Percentiles rank a stretch among this genome's conserved stretches.
Evolutionary conservation across 805 yeast genomes (phyloP).

Genomic region (Monosporozyma solicola): DNA sequence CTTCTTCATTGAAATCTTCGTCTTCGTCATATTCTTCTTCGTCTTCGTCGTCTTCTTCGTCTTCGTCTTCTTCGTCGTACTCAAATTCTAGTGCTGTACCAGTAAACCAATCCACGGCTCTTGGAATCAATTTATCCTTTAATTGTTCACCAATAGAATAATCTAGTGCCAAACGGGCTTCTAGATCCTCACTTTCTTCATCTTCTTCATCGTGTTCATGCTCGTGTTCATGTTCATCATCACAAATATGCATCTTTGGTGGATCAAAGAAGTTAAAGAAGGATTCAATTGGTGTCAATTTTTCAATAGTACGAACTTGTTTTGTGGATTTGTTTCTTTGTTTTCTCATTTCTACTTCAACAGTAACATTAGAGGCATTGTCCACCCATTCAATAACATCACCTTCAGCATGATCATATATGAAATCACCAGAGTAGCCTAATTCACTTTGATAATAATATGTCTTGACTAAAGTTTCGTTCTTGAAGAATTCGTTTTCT

Average conservation of each 20-base stretch:
- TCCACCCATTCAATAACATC: slow-evolving; percentile 70
- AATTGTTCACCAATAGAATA: slow-evolving; percentile 94
- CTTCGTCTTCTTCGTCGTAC: slow-evolving; percentile 52
- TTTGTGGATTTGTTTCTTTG: slow-evolving; percentile 95
- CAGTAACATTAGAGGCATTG: slow-evolving; percentile 74
- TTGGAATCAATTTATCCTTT: slow-evolving; percentile 90
- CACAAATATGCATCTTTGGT: slow-evolving; percentile 51
- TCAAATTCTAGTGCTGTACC: slow-evolving; percentile 88
- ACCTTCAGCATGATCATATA: slow-evolving; percentile 95
- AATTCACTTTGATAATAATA: slow-evolving; percentile 90
- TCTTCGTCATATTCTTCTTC: slow-evolving; percentile 61
- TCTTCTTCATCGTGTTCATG: slow-evolving; percentile 38
- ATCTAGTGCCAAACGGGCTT: slow-evolving; percentile 79
- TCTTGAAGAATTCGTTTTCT: slow-evolving; percentile 67
- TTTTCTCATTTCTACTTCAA: slow-evolving; percentile 84
- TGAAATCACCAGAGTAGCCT: slow-evolving; percentile 92
- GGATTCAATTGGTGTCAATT: slow-evolving; percentile 87
- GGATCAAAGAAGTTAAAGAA: slow-evolving; percentile 95
- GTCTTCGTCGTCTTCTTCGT: slow-evolving; percentile 48
- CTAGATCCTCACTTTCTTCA: slow-evolving; percentile 63
- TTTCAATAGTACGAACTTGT: slow-evolving; percentile 92
- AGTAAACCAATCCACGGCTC: slow-evolving; percentile 98
- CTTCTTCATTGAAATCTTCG: slow-evolving; percentile 35
- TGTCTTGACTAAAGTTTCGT: slow-evolving; percentile 66
- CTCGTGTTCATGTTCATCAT: slow-evolving; percentile 35